Conservation (phyloP, 2,329 filamentous ascomycete species). For the Epichloe typhina region DNA sequence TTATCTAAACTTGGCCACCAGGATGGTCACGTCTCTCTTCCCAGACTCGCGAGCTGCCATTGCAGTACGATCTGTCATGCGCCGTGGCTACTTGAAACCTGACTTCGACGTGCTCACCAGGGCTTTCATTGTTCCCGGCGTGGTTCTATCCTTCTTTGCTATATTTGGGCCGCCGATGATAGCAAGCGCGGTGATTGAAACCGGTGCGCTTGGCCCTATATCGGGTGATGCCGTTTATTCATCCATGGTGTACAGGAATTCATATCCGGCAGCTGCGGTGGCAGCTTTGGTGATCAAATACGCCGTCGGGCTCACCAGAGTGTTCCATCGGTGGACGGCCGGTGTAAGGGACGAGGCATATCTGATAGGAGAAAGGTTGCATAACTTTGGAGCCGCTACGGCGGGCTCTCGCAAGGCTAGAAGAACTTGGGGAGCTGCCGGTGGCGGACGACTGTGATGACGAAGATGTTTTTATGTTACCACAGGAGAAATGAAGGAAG, state of each 20-base stretch:
- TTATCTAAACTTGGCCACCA: slow-evolving; percentile 69
- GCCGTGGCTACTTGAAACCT: slow-evolving; percentile 64
- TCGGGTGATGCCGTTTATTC: slow-evolving; percentile 15
- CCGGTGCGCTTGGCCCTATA: slow-evolving; percentile 12
- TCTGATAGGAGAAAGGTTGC: slow-evolving; percentile 81
- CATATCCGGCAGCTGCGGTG: slow-evolving; percentile 55
- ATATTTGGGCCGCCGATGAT: slow-evolving; percentile 51
- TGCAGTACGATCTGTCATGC: slow-evolving; percentile 61
- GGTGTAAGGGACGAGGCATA: slow-evolving; percentile 91
- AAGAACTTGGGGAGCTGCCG: slow-evolving; percentile 24
- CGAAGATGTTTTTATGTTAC: background rate
- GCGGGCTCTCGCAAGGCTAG: slow-evolving; percentile 22
- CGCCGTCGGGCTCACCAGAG: slow-evolving; percentile 37
- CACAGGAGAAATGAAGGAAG: background rate
- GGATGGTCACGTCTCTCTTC: slow-evolving; percentile 54
- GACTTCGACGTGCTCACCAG: slow-evolving; percentile 69
- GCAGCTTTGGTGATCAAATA: slow-evolving; percentile 31
- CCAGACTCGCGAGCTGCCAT: slow-evolving; percentile 57
- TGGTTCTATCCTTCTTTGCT: slow-evolving; percentile 46
- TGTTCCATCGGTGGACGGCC: slow-evolving; percentile 63
- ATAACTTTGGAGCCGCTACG: slow-evolving; percentile 64
- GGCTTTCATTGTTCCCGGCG: slow-evolving; percentile 68
- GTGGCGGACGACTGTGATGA: slow-evolving; percentile 9
- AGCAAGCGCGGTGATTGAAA: slow-evolving; percentile 26
- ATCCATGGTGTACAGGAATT: slow-evolving; percentile 37